Percentiles rank a stretch among this genome's conserved stretches.
These are phyloP conservation scores for Mallotus repandus DNA, from an alignment of 441 rosid genomes.

Conservation along the genomic window DNA sequence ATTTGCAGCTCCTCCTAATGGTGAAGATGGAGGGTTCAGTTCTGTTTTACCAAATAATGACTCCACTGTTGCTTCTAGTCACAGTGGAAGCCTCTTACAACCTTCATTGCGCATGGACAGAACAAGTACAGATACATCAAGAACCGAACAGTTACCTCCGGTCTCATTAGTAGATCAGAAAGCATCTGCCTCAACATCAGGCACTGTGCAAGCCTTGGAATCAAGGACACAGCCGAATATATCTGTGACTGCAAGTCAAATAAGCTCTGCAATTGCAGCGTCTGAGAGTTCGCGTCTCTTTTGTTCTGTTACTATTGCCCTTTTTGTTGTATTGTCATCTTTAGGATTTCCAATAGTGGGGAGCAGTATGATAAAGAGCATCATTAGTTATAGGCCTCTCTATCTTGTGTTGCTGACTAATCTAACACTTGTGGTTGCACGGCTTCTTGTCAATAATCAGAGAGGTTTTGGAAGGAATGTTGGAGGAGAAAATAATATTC, in stretches of 20 bases:
- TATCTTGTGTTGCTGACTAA: slow-evolving; percentile 59
- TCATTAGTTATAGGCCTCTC: slow-evolving; percentile 67
- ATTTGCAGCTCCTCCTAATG: slow-evolving; percentile 31
- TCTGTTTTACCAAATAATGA: slow-evolving; percentile 24
- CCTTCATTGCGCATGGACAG: neutral
- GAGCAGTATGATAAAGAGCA: slow-evolving; percentile 29
- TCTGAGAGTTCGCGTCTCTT: slow-evolving; percentile 48
- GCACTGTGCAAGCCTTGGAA: slow-evolving; percentile 29
- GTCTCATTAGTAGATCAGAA: slow-evolving; percentile 32
- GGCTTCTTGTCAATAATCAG: slow-evolving; percentile 36
- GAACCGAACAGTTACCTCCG: slow-evolving; percentile 23
- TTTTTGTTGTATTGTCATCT: slow-evolving; percentile 49
- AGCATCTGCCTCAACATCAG: slow-evolving; percentile 30
- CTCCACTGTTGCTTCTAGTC: slow-evolving; percentile 19
- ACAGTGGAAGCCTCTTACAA: slow-evolving; percentile 14
- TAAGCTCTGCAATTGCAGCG: slow-evolving; percentile 57
- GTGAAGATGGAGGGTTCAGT: slow-evolving; percentile 11
- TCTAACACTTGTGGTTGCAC: slow-evolving; percentile 46
- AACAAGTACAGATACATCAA: slow-evolving; percentile 18
- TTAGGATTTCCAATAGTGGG: slow-evolving; percentile 56
- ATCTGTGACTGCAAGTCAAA: slow-evolving; percentile 41
- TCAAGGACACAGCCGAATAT: slow-evolving; percentile 15
- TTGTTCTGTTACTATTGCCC: slow-evolving; percentile 46
- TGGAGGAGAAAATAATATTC: slow-evolving; percentile 27
- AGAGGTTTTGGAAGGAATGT: slow-evolving; percentile 26